These are phyloP conservation scores for Aspergillus japonicus DNA, from an alignment of 2,329 filamentous ascomycete genomes.

Conservation along the genomic window DNA sequence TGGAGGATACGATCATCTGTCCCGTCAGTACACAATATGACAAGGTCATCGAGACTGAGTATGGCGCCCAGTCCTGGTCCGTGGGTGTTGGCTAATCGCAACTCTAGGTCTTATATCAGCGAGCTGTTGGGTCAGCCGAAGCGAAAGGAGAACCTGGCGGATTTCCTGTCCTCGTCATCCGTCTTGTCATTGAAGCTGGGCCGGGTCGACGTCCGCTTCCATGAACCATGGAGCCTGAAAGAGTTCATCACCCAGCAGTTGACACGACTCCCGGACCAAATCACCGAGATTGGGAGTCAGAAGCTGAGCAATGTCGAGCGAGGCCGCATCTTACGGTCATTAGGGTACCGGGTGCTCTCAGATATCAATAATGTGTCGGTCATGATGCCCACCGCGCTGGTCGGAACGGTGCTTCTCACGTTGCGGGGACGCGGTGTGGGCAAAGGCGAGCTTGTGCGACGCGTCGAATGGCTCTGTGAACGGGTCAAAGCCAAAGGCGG, in stretches of 20 bases:
- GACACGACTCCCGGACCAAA: conserved; percentile 51
- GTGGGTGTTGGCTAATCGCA: conserved; percentile 11
- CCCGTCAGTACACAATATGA: conserved; percentile 98
- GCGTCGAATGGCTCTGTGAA: conserved; percentile 85
- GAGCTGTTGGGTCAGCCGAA: conserved; percentile 93
- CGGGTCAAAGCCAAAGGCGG: conserved; percentile 83
- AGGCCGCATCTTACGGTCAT: conserved; percentile 73
- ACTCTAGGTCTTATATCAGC: conserved; percentile 75
- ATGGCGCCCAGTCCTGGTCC: conserved; percentile 17
- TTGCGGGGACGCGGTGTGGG: conserved; percentile 89
- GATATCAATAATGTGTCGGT: conserved; percentile 97
- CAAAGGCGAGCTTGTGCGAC: conserved; percentile 76
- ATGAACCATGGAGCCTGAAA: conserved; percentile 90
- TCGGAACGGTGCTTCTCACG: conserved; percentile 89
- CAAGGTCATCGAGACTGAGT: conserved; percentile 95
- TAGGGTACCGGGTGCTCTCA: conserved; percentile 88
- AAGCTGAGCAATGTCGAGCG: conserved; percentile 54
- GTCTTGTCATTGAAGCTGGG: conserved; percentile 86
- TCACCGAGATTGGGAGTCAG: conserved; percentile 36
- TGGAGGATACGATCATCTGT: conserved; percentile 88
- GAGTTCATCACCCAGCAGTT: conserved; percentile 79
- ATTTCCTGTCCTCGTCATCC: conserved; percentile 85
- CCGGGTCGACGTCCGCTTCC: conserved; percentile 90
- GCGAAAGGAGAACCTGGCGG: conserved; percentile 86
- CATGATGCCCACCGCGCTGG: conserved; percentile 95